phyloP scores from a whole-genome alignment of 257 asterid species.

The Mitragyna speciosa region DNA sequence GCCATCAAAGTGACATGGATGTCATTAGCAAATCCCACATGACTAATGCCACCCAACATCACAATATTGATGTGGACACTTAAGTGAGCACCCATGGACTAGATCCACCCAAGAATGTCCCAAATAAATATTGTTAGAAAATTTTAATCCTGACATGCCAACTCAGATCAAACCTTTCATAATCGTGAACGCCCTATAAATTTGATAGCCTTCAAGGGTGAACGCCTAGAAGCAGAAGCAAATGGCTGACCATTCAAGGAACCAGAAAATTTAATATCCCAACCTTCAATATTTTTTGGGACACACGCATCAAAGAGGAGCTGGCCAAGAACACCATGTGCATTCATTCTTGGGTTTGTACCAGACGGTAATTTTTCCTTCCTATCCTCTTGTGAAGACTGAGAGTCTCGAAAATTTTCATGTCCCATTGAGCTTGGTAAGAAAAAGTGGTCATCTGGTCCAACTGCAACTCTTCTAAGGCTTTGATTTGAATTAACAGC shows the following conservation, averaged over 20 bases:
- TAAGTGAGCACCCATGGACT: no score
- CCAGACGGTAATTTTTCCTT: constrained; percentile 48
- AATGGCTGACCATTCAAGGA: constrained; percentile 67
- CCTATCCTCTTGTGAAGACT: constrained; percentile 42
- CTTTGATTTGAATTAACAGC: constrained; percentile 78
- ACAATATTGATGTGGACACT: no score
- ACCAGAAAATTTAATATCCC: constrained; percentile 80
- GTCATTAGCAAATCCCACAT: no score
- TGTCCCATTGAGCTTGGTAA: constrained; percentile 64
- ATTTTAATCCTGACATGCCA: constrained; percentile 9
- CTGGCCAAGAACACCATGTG: constrained; percentile 80
- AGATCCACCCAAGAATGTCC: no score
- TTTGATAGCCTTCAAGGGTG: constrained; percentile 50
- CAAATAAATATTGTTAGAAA: neutral
- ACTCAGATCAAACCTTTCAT: constrained; percentile 34
- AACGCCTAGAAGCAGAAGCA: constrained; percentile 56
- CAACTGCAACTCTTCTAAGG: constrained; percentile 74
- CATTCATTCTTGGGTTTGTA: constrained; percentile 52
- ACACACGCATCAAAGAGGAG: constrained; percentile 81
- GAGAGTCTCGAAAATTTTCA: constrained; percentile 42
- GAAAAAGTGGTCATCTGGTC: constrained; percentile 79
- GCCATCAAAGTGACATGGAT: no score
- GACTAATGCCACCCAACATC: no score
- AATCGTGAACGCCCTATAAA: constrained; percentile 56
- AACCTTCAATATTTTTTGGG: constrained; percentile 83